These are phyloP conservation scores for Neurospora tetrasperma DNA, from an alignment of 495 filamentous ascomycete species.

Conservation along the genomic window DNA sequence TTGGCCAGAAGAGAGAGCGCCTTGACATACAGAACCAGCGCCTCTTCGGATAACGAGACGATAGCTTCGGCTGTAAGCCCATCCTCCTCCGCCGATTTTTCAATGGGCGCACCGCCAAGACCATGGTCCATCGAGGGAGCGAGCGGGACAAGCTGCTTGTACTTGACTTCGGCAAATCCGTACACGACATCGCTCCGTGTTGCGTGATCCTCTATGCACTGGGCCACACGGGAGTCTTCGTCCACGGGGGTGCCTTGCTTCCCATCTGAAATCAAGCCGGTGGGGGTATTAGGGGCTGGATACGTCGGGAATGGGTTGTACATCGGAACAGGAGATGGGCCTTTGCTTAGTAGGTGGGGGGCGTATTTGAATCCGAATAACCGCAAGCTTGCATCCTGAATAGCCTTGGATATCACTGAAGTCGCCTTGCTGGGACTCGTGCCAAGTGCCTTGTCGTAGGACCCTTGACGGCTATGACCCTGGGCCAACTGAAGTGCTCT, in stretches of 20 bases:
- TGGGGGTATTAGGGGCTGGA: conserved; percentile 49
- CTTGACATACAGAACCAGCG: conserved; percentile 92
- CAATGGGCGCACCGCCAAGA: conserved; percentile 44
- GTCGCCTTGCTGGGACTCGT: conserved; percentile 70
- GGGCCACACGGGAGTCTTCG: conserved; percentile 69
- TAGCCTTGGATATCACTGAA: conserved; percentile 85
- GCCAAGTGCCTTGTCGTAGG: conserved; percentile 70
- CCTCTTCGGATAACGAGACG: conserved; percentile 84
- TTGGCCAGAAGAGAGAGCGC: conserved; percentile 77
- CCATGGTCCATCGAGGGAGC: conserved; percentile 66
- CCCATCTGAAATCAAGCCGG: conserved; percentile 55
- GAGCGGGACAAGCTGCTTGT: conserved; percentile 84
- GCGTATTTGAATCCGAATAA: conserved; percentile 67
- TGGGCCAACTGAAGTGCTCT: conserved; percentile 60
- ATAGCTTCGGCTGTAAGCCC: conserved; percentile 77
- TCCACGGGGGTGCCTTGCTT: conserved; percentile 52
- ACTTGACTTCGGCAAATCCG: conserved; percentile 96
- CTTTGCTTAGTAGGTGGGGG: conserved; percentile 53
- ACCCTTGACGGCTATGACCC: conserved; percentile 52
- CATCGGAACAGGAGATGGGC: conserved; percentile 63
- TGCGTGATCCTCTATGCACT: conserved; percentile 81
- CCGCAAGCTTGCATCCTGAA: conserved; percentile 85
- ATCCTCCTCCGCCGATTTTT: conserved; percentile 49
- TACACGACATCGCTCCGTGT: conserved; percentile 91
- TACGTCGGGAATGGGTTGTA: conserved; percentile 82